Base-by-base conservation (phyloP, 805 yeast genomes). In the Pichia pseudocactophila region DNA sequence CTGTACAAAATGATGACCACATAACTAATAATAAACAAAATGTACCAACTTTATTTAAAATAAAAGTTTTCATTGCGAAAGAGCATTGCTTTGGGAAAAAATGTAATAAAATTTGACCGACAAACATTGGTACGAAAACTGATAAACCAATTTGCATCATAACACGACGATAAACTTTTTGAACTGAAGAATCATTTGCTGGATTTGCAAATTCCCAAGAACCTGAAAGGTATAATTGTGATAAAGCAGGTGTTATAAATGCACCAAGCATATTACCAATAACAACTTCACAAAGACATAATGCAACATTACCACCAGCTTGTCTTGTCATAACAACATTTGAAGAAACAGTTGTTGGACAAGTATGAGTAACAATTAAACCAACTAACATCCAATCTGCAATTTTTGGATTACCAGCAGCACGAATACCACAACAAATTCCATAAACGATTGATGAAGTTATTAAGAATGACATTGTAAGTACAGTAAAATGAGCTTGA, bases 341-440 rank as follows among this genome's bases (percentile, higher is more conserved):
- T 2, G 96, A 86, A 0, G 89, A 77, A 16, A 88, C 95, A 0
- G 96, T 88, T 8, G 96, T 88, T 25, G 96, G 96, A 59, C 94
- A 84, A 11, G 90, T 74, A 26, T 85, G 84, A 2, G 95, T 83
- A 36, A 86, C 82, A 16, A 88, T 74, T 45, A 88, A 61, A 1
- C 96, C 96, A 12, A 82, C 82, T 18, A 88, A 64, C 51, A 86
- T 72, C 86, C 92, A 86, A 28, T 74, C 70, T 51, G 79, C 80
- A 30, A 87, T 83, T n/a, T 65, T 57, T 1, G 64, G 59, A 54
- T 83, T 71, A 46, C 73, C 46, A 0, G 92, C 76, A 3, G 66
- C 66, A 48, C 71, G 70, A 25, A 86, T 78, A 0, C 83, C 95
- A 42, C 72, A 62, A 34, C 80, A 79, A 40, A 87, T 66, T 1